A percentile compares a stretch with the other conserved stretches of the same genome.
Evolutionary conservation across 140 eudicot species (phyloP).

Genomic region (Oenanthe javanica): DNA sequence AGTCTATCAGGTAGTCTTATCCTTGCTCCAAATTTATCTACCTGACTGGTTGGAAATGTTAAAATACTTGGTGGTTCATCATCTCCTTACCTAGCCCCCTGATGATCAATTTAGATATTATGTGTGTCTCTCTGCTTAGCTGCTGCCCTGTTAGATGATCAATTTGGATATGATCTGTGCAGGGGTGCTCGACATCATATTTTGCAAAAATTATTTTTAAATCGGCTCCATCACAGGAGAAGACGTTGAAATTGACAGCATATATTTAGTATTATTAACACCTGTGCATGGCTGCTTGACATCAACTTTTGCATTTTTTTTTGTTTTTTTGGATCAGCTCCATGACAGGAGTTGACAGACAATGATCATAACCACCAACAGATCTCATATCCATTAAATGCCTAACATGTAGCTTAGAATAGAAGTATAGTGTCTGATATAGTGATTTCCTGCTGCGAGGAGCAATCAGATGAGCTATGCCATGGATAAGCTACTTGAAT

Average conservation of each 20-base stretch:
- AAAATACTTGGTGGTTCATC: not conserved
- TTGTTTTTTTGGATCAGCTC: not conserved
- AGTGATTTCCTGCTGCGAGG: not conserved
- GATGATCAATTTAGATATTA: not conserved
- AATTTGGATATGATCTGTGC: not conserved
- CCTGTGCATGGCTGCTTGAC: not conserved
- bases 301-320: not conserved
- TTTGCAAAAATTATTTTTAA: not conserved
- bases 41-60: not conserved
- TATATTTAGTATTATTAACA: not conserved
- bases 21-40: not conserved
- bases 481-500: not conserved
- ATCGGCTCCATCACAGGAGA: not conserved
- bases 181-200: not conserved
- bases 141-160: not conserved
- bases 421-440: not conserved
- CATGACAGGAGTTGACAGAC: not conserved
- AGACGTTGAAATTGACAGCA: not conserved
- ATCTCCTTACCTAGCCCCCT: not conserved
- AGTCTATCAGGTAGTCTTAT: not conserved
- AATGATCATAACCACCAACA: not conserved
- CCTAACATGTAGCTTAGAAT: not conserved
- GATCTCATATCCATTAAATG: not conserved
- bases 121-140: not conserved
- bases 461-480: not conserved